Evolutionary conservation across 257 asterid species (phyloP).

Genomic region (Striga asiatica): DNA sequence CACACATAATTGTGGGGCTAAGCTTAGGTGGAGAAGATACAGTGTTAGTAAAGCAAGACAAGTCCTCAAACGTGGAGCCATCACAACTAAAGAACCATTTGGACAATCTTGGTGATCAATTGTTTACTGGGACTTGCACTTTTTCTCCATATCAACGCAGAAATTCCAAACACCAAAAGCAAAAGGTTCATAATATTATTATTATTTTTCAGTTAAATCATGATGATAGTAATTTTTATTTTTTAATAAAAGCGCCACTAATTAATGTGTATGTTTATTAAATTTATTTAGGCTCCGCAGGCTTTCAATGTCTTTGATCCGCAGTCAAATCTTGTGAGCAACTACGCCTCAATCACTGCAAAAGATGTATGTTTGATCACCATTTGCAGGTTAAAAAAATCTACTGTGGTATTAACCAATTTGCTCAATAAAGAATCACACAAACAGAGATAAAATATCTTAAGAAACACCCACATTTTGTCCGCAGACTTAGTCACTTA

Average conservation of each 20-base stretch:
- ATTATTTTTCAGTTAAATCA: too few species aligned
- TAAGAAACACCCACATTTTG: too few species aligned
- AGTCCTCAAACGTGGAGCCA: conserved; percentile 53
- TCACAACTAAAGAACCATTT: conserved; percentile 67
- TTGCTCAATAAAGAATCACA: not conserved
- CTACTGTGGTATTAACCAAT: not conserved
- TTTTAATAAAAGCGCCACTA: not conserved
- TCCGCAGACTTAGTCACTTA: too few species aligned
- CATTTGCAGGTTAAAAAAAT: not conserved
- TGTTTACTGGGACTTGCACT: conserved; percentile 60
- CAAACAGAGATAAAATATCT: too few species aligned
- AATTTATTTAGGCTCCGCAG: conserved; percentile 46
- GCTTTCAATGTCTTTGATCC: conserved; percentile 82
- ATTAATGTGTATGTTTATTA: not conserved
- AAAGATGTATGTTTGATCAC: conserved; percentile 63
- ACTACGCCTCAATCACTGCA: conserved; percentile 37
- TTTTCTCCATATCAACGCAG: conserved; percentile 46
- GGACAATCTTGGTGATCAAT: conserved; percentile 72
- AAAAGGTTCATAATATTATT: conserved; percentile 61
- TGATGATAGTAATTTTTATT: too few species aligned
- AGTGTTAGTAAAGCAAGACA: conserved; percentile 66
- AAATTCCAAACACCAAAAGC: conserved; percentile 28
- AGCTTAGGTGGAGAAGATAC: conserved; percentile 89
- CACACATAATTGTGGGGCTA: conserved; percentile 84
- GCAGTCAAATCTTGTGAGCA: conserved; percentile 32